Evolutionary conservation across 345 rosid genomes (phyloP).

Genomic region (Lepidium sativum): DNA sequence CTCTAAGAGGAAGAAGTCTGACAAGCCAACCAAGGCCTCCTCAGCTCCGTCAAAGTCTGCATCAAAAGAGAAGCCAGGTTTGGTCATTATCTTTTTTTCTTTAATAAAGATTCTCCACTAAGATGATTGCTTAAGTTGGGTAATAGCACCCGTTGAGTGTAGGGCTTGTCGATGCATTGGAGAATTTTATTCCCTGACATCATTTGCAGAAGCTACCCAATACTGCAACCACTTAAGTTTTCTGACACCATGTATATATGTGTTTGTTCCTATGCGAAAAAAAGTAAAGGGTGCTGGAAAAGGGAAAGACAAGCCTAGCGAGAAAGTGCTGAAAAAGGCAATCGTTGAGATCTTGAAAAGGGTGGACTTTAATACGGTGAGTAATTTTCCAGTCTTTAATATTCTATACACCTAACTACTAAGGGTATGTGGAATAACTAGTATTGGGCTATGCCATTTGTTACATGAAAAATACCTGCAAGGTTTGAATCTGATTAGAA

Average conservation of each 20-base stretch:
- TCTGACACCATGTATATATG: slow-evolving; percentile 9
- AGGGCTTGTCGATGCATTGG: not conserved
- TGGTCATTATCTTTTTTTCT: not conserved
- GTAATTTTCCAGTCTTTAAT: slow-evolving; percentile 19
- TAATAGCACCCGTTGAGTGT: not conserved
- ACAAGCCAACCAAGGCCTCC: slow-evolving; percentile 41
- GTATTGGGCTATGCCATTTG: not conserved
- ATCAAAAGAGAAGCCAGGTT: slow-evolving; percentile 63
- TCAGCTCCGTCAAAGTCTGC: slow-evolving; percentile 42
- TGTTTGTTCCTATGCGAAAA: slow-evolving; percentile 11
- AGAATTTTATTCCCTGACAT: not conserved
- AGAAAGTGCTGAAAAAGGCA: slow-evolving; percentile 54
- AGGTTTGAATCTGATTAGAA: slow-evolving; percentile 1
- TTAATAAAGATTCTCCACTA: not conserved
- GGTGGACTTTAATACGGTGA: slow-evolving; percentile 87
- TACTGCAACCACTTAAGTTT: slow-evolving; percentile 6
- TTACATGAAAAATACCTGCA: not conserved
- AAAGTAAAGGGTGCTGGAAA: slow-evolving; percentile 47
- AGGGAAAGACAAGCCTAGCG: slow-evolving; percentile 64
- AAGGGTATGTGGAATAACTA: not conserved
- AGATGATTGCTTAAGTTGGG: not conserved
- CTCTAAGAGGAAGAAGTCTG: slow-evolving; percentile 53
- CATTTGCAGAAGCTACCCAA: not conserved
- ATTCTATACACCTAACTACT: not conserved
- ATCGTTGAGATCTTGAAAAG: slow-evolving; percentile 64